Evolutionary conservation across 257 asterid species (phyloP).

Genomic region (Rehmannia glutinosa): DNA sequence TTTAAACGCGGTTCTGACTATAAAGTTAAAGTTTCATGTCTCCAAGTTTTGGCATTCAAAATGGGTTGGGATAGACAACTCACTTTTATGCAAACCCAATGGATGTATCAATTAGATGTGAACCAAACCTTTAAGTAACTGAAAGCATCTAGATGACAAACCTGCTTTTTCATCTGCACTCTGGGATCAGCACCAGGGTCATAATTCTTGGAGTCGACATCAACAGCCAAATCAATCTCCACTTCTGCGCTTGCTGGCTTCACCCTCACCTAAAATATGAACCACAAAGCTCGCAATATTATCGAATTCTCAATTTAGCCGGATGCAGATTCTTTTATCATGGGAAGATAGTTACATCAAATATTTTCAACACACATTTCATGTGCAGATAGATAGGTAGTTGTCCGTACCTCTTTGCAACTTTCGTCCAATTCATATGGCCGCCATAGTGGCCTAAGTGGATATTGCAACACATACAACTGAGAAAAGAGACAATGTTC

Average conservation of each 20-base stretch:
- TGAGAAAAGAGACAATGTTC: constrained; percentile 18
- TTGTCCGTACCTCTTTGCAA: constrained; percentile 54
- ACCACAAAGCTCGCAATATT: constrained; percentile 5
- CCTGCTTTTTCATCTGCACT: constrained; percentile 56
- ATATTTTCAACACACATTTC: neutral
- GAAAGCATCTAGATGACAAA: constrained; percentile 7
- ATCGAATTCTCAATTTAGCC: constrained; percentile 1
- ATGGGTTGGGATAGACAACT: neutral
- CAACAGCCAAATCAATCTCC: constrained; percentile 76
- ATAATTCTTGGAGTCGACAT: constrained; percentile 58
- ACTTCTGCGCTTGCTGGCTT: constrained; percentile 48
- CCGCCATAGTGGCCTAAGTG: constrained; percentile 78
- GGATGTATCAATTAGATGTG: too few species aligned
- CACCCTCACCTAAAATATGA: constrained; percentile 67
- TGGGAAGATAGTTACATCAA: neutral
- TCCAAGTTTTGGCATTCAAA: neutral
- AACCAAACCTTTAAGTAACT: neutral
- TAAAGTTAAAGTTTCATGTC: neutral
- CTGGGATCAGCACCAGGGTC: constrained; percentile 41
- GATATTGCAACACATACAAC: constrained; percentile 76
- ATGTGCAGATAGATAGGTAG: neutral
- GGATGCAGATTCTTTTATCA: neutral
- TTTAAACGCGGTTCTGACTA: neutral
- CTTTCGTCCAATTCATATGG: constrained; percentile 77
- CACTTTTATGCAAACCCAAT: too few species aligned